A percentile compares a stretch with the other conserved stretches of the same genome.
These are phyloP conservation scores for Beauveria scarabaeidicola DNA, from an alignment of 2,329 filamentous ascomycete genomes.

Conservation along the genomic window DNA sequence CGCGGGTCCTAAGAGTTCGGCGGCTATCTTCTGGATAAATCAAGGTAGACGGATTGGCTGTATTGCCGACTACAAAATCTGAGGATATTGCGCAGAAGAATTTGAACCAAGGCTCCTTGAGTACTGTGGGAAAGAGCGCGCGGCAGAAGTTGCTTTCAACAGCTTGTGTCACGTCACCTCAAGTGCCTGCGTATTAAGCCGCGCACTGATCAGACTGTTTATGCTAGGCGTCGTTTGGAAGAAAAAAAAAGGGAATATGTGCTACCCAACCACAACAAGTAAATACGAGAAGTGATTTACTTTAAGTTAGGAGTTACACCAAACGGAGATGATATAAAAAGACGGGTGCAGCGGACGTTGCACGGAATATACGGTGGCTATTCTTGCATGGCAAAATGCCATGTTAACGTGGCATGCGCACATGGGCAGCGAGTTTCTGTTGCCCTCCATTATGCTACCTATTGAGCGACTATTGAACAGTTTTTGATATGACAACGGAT, in stretches of 20 bases:
- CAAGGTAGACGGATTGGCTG: too few species aligned
- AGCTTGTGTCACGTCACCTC: slow-evolving; percentile 1
- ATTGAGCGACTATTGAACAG: too few species aligned
- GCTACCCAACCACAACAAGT: neutral
- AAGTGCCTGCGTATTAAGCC: neutral
- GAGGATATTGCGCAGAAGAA: neutral
- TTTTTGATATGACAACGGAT: too few species aligned
- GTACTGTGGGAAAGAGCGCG: neutral
- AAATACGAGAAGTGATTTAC: neutral
- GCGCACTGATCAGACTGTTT: neutral
- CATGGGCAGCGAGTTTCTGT: too few species aligned
- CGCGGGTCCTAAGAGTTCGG: slow-evolving; percentile 26
- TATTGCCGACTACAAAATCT: neutral
- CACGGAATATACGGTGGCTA: neutral
- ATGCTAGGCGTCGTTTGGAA: neutral
- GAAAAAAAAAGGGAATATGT: neutral
- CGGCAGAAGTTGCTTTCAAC: neutral
- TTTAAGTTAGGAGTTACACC: neutral
- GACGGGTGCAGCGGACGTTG: neutral
- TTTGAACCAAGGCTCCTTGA: neutral
- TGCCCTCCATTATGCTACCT: neutral
- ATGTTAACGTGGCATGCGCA: too few species aligned
- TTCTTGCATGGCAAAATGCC: neutral
- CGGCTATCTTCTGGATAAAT: neutral
- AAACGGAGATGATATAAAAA: neutral